Evolutionary conservation across 2,329 filamentous ascomycete species (phyloP), one percentile per base, ranked within the genome.

Genomic region (Daldinia sp.): DNA sequence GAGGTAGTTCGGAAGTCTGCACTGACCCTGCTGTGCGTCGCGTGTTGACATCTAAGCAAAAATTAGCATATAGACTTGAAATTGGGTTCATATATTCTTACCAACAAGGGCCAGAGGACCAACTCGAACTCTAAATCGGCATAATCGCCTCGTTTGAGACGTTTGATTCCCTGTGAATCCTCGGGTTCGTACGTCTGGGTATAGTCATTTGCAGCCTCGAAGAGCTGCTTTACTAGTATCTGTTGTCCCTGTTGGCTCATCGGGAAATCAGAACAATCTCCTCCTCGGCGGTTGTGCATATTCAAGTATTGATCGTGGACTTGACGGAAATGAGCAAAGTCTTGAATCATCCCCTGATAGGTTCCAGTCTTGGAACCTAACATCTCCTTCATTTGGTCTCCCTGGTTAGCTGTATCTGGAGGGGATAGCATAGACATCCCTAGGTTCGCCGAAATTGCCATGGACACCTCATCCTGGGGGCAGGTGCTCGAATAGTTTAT

Each of bases 101-200:
- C 61, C 21, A 60, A 29, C 3, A 64, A 34, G 1, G 45, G 45
- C 61, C 56, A 64, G 2, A 56, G 13, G 2, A 53, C 39, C 9
- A 64, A 13, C 30, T 64, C 61, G 10, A 47, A 56, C 7, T 64
- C 61, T 0, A 61, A 1, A 29, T 61, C 61, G 3, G 47, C 4
- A 4, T 49, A 57, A 6, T 2, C 8, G 1, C 32, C 29, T 17
- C 50, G n/a, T 4, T 27, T 19, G 8, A 64, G 30, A 2, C 39
- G 34, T 10, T 47, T 61, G 1, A 49, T 3, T 3, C 25, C 47
- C n/a, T 35, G 32, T 0, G 56, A 56, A 1, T 13, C 15, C 3
- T 23, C 15, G 0, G 61, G 48, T 3, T 64, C 61, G 9, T 35
- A 45, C 0, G 21, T 35, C 1, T 53, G 2, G 6, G 25, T 43